Base-by-base conservation (phyloP, 1,284 basidiomycete species). In the Sporisorium graminicola region DNA sequence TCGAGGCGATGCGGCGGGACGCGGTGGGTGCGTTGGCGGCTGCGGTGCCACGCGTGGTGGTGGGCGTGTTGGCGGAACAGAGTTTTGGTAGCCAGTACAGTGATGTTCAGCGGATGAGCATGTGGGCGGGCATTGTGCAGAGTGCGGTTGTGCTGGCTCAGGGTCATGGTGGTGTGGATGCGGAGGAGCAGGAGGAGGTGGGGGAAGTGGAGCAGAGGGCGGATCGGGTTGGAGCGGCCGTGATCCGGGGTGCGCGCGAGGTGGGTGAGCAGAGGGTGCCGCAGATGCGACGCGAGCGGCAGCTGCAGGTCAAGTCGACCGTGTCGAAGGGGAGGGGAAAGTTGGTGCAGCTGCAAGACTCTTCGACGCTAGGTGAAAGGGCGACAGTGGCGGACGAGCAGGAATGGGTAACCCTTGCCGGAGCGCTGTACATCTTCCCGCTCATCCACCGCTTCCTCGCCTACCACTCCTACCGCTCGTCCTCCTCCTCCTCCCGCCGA, bases 81-180 rank as follows among this genome's bases (percentile, higher is more conserved):
- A 94, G 94, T 86, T 98, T 98, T 87, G 91, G 91, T 68, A 92
- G 92, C 55, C 93, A 95, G 77, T 98, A 96, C 86, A 94, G 94
- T 0, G 90, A 90, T 5, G 89, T 91, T 24, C 94, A 98, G 81
- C 91, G 95, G 13, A 91, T 90, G 68, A 90, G 90, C 6, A 94
- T 96, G 82, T 89, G 98, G 33, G 94, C 92, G 58, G 92, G 94
- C 0, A 87, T 99, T 1, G 94, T 93, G 0, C 86, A 94, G 53
- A 93, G 93, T 4, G 93, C 94, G 5, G 88, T 93, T 58, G 94
- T 97, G 82, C 88, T 97, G 6, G 29, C 27, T 7, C 5, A 14
- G 10, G 35, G 35, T 37, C 31, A 5, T 12, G 31, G 26, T 26
- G 37, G 49, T 24, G 27, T 12, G 24, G 54, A 14, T 40, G 24